Evolutionary conservation across 2,329 filamentous ascomycete genomes (phyloP), one percentile per base, ranked within the genome.

Genomic region (Albophoma yamanashiensis): DNA sequence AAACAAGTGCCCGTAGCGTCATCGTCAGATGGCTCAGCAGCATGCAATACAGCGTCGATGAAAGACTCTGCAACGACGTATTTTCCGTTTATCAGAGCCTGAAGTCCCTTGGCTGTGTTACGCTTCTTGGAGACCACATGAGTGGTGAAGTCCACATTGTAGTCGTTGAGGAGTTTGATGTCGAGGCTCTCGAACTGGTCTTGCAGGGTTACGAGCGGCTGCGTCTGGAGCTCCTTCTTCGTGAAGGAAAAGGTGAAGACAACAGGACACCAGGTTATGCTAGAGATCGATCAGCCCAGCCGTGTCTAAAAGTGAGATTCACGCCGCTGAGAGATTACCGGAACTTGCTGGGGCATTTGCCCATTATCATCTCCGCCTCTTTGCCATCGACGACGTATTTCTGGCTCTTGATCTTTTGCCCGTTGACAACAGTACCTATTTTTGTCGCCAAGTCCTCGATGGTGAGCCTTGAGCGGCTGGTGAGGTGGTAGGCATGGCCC

Each of bases 121-220:
- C 94, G 83, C 74, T 96, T 97, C 71, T 86, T 89, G 9, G 91
- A 87, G 40, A 97, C 86, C 14, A 96, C 89, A 72, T 97, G 92
- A 0, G 93, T 96, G 0, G 93, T 97, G 36, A 82, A 76, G 20
- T 77, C 80, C 34, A 81, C 76, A 31, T 89, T 76, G 71, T 91
- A 97, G 4, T 92, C 87, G 52, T 83, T 79, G 17, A 89, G 77
- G 17, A 91, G 87, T 72, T 97, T 97, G 72, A 97, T 87, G 69
- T 96, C 94, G n/a, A 96, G 80, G 53, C 87, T 83, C 70, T 95
- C 91, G 22, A 97, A 82, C 58, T 81, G 81, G 39, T 82, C 76
- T 63, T 84, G 84, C 34, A 58, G 47, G 1, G 47, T 42, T 76
- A 62, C 84, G 84, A 36, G 78, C 1, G 87, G 84, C 66, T 88